Evolutionary conservation across 2,329 filamentous ascomycete species (phyloP).

Genomic region (Penicillium sp.): DNA sequence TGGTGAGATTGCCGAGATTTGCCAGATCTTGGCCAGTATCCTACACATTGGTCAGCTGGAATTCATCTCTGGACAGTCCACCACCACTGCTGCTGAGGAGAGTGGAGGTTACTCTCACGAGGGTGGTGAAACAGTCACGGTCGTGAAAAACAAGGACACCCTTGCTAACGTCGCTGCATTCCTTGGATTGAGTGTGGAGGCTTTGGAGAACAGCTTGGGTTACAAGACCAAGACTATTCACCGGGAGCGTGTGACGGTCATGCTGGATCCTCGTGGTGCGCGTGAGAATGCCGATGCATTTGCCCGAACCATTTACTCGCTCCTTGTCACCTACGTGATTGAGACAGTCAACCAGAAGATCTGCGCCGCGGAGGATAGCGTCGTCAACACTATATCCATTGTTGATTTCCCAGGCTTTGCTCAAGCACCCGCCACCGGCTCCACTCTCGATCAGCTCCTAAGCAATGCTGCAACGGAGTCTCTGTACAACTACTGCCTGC

Average conservation of each 20-base stretch:
- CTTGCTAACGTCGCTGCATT: constrained; percentile 89
- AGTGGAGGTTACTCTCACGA: constrained; percentile 97
- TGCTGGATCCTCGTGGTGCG: constrained; percentile 91
- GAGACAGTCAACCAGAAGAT: constrained; percentile 89
- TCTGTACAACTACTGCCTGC: constrained; percentile 88
- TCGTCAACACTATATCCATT: constrained; percentile 91
- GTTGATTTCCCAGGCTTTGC: constrained; percentile 96
- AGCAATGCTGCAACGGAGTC: constrained; percentile 93
- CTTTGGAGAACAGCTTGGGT: constrained; percentile 84
- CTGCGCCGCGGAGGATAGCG: constrained; percentile 82
- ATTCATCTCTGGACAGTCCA: constrained; percentile 80
- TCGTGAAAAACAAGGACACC: constrained; percentile 91
- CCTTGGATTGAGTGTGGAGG: constrained; percentile 76
- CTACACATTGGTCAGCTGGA: constrained; percentile 98
- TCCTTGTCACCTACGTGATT: constrained; percentile 90
- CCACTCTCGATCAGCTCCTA: constrained; percentile 84
- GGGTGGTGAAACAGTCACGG: constrained; percentile 80
- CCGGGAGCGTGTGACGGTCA: constrained; percentile 95
- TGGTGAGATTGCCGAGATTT: constrained; percentile 93
- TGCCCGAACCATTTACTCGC: constrained; percentile 87
- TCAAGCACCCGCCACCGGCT: constrained; percentile 79
- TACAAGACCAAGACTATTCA: constrained; percentile 98
- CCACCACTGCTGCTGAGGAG: constrained; percentile 78
- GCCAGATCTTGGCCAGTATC: constrained; percentile 89
- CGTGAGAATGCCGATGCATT: constrained; percentile 92